A percentile compares a stretch with the other conserved stretches of the same genome.
phyloP scores from a whole-genome alignment of 2,329 filamentous ascomycete genomes.

The Fusarium mangiferae region DNA sequence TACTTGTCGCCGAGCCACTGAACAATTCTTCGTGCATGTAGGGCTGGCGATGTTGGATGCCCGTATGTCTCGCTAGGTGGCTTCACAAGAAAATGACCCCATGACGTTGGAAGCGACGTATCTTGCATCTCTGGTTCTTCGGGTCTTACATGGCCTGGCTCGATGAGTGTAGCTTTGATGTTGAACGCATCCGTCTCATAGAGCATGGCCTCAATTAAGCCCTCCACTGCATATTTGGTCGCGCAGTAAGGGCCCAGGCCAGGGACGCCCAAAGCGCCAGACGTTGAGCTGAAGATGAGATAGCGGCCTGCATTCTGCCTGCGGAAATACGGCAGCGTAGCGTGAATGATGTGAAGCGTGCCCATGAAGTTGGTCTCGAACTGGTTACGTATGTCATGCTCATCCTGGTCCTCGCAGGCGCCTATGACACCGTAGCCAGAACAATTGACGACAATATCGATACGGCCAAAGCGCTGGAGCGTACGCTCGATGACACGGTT shows the following conservation, averaged over 20 bases:
- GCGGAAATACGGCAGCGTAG: slow-evolving; percentile 88
- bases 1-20: slow-evolving; percentile 95
- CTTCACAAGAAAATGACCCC: slow-evolving; percentile 93
- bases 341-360: slow-evolving; percentile 90
- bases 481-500: slow-evolving; percentile 74
- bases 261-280: slow-evolving; percentile 91
- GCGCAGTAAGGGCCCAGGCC: slow-evolving; percentile 95
- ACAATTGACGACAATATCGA: slow-evolving; percentile 93
- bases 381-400: slow-evolving; percentile 92
- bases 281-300: slow-evolving; percentile 93
- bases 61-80: slow-evolving; percentile 84
- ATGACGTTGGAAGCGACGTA: slow-evolving; percentile 74
- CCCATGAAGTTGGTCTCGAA: slow-evolving; percentile 99
- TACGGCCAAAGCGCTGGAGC: slow-evolving; percentile 78
- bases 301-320: slow-evolving; percentile 81
- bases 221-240: slow-evolving; percentile 96
- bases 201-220: slow-evolving; percentile 93
- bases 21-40: slow-evolving; percentile 90
- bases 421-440: slow-evolving; percentile 96
- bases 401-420: slow-evolving; percentile 95
- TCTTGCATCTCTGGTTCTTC: slow-evolving; percentile 75
- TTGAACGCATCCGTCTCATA: slow-evolving; percentile 94
- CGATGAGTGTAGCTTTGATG: slow-evolving; percentile 92
- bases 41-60: slow-evolving; percentile 79
- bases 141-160: slow-evolving; percentile 86